These are phyloP conservation scores for Alternaria longipes DNA, from an alignment of 2,329 filamentous ascomycete genomes.

Conservation along the genomic window DNA sequence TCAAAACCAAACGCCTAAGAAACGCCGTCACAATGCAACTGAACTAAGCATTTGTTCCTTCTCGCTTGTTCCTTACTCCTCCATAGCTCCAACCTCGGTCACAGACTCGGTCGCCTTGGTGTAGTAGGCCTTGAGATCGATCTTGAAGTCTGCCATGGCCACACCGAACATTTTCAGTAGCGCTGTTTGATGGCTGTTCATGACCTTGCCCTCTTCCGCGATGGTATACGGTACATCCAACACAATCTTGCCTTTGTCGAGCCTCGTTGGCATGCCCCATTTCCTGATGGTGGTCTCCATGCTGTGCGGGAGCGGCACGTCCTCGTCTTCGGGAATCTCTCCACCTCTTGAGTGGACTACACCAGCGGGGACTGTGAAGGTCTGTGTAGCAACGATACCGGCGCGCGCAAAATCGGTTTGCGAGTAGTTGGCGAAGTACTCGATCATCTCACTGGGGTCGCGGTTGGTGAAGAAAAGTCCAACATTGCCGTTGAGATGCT, in stretches of 20 bases:
- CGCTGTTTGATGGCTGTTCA: constrained; percentile 92
- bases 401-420: constrained; percentile 92
- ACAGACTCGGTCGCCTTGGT: constrained; percentile 42
- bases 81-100: constrained; percentile 63
- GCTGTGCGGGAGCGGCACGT: constrained; percentile 86
- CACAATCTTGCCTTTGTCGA: constrained; percentile 88
- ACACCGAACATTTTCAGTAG: constrained; percentile 94
- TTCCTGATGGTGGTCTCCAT: constrained; percentile 90
- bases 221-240: constrained; percentile 77
- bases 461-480: constrained; percentile 92
- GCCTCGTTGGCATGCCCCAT: constrained; percentile 86
- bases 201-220: constrained; percentile 82
- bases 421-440: constrained; percentile 76
- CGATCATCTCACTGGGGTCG: constrained; percentile 69
- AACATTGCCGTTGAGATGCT: constrained; percentile 80
- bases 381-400: constrained; percentile 76
- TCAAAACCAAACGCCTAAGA: constrained; percentile 29
- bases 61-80: constrained; percentile 46
- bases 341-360: constrained; percentile 80
- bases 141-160: constrained; percentile 87
- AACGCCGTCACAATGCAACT: constrained; percentile 40
- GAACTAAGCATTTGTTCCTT: background rate
- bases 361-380: constrained; percentile 84
- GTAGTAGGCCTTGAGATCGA: constrained; percentile 75
- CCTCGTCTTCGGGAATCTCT: constrained; percentile 79